phyloP scores from a whole-genome alignment of 768 basidiomycete species.

The Dacryopinax primogenitus region DNA sequence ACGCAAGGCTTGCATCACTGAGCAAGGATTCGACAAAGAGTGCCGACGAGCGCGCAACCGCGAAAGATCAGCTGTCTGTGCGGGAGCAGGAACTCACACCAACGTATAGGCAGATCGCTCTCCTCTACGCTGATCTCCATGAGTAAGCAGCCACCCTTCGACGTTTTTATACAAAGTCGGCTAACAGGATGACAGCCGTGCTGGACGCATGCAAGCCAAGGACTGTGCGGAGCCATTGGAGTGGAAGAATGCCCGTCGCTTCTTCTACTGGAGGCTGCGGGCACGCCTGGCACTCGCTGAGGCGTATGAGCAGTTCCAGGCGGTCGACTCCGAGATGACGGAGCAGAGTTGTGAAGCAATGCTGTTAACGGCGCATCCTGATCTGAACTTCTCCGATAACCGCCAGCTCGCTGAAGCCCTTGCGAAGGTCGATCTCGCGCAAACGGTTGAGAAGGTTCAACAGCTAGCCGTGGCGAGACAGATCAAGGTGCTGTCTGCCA shows the following conservation, averaged over 20 bases:
- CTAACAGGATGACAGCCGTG: constrained; percentile 44
- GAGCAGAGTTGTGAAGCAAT: constrained; percentile 53
- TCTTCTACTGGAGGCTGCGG: constrained; percentile 89
- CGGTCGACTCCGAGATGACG: constrained; percentile 58
- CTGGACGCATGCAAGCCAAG: constrained; percentile 95
- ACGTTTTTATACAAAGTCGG: neutral
- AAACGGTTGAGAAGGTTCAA: constrained; percentile 50
- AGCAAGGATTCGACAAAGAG: constrained; percentile 63
- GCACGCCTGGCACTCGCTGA: constrained; percentile 60
- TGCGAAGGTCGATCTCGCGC: constrained; percentile 55
- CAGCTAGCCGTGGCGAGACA: constrained; percentile 55
- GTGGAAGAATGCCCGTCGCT: constrained; percentile 80
- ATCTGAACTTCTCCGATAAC: constrained; percentile 40
- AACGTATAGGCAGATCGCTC: constrained; percentile 84
- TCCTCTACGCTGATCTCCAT: constrained; percentile 92
- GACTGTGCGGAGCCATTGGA: constrained; percentile 75
- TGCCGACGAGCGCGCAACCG: constrained; percentile 58
- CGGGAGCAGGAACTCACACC: constrained; percentile 75
- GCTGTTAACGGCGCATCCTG: constrained; percentile 48
- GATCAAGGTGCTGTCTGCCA: constrained; percentile 53
- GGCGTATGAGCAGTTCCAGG: constrained; percentile 48
- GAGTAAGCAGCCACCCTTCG: constrained; percentile 47
- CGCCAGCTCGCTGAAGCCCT: constrained; percentile 49
- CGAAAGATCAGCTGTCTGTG: constrained; percentile 51
- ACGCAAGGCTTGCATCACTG: constrained; percentile 64